Evolutionary conservation across 2,329 filamentous ascomycete genomes (phyloP), one percentile per base, ranked within the genome.

Genomic region (Massarina eburnea): DNA sequence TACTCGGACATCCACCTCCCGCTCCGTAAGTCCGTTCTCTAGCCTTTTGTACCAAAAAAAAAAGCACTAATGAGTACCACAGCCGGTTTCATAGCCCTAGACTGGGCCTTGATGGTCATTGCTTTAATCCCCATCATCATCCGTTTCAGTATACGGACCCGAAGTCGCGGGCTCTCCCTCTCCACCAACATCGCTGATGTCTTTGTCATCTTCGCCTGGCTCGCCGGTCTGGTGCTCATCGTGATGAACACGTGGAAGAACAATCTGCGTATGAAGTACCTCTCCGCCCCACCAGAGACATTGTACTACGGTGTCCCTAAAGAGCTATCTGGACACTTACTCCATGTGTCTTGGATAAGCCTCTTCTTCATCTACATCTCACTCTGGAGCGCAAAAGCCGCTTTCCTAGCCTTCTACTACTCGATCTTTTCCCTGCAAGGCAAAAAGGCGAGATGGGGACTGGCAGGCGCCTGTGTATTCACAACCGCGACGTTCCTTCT

Each of bases 361-460:
- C 51, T 64, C 7, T 64, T 62, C 53, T 66, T 62, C 55, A 64
- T 66, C 43, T 64, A 66, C 50, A 64, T 64, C 45, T 43, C 41
- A 8, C 55, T 64, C 2, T 66, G 62, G 61, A 46, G 53, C 35
- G 44, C 52, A 35, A 66, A 64, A 49, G 61, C 60, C 24, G 62
- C 58, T 9, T 59, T 66, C 39, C 53, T 66, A 15, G 62, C 62
- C 10, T 58, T 67, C 49, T 67, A 64, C 55, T 64, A 62, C 52
- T 49, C 45, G 35, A 54, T 65, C 39, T 62, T 65, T 48, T 49
- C 42, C 19, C 46, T 59, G 8, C 58, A 62, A 18, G 62, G 59
- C 4, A 42, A 42, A 5, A 37, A 42, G 19, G 53, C 55, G 2
- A 48, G 49, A 5, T 45, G 56, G 21, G 46, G 43, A 9, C 55